phyloP scores from a whole-genome alignment of 2,329 filamentous ascomycete species.

The Penicillium sp. region DNA sequence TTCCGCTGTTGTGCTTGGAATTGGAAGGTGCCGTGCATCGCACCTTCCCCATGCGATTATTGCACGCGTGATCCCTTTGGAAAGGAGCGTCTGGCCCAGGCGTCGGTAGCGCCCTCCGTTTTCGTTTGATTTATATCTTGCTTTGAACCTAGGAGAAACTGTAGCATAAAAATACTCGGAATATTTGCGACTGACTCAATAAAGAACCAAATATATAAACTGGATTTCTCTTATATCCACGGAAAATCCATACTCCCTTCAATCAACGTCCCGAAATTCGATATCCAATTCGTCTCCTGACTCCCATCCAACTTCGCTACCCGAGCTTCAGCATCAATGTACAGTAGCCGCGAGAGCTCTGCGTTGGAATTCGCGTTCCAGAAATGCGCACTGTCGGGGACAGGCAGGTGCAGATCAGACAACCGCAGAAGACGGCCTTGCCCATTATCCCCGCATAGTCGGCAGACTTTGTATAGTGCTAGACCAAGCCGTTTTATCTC shows the following conservation, averaged over 20 bases:
- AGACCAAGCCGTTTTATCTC: conserved; percentile 32
- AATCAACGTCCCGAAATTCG: not conserved
- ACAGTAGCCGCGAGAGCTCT: conserved; percentile 4
- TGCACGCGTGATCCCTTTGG: too few relatives aligned
- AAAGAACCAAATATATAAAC: too few relatives aligned
- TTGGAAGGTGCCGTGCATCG: too few relatives aligned
- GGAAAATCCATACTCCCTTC: not conserved
- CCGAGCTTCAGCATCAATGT: not conserved
- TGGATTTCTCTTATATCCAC: conserved; percentile 4
- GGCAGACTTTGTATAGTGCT: conserved; percentile 28
- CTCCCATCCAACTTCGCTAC: not conserved
- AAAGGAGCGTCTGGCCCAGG: too few relatives aligned
- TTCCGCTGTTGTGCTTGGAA: not conserved
- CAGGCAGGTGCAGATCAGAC: conserved; percentile 25
- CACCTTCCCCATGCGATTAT: too few relatives aligned
- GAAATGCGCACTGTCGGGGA: conserved; percentile 19
- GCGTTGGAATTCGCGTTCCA: conserved; percentile 20
- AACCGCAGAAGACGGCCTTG: conserved; percentile 16
- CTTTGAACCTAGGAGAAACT: too few relatives aligned
- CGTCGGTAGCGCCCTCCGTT: too few relatives aligned
- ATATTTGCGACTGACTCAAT: too few relatives aligned
- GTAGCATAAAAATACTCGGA: too few relatives aligned
- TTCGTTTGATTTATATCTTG: too few relatives aligned
- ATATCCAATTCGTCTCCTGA: conserved; percentile 12
- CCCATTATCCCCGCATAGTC: conserved; percentile 2